A percentile compares a stretch with the other conserved stretches of the same genome.
These are phyloP conservation scores for Pholiota adiposa DNA, from an alignment of 1,284 basidiomycete genomes.

Conservation along the genomic window DNA sequence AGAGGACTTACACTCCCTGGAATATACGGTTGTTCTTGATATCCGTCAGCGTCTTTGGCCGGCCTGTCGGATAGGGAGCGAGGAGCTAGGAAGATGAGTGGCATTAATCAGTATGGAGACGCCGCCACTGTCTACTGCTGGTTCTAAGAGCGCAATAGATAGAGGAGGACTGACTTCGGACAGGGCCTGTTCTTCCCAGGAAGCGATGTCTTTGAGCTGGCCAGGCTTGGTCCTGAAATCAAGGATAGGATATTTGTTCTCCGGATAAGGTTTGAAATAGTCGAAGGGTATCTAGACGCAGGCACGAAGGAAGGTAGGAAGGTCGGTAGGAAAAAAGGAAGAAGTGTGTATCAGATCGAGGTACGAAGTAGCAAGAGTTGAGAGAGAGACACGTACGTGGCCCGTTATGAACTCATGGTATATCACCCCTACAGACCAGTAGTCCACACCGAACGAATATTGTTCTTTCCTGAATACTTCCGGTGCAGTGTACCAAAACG, in stretches of 20 bases:
- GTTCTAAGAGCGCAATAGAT: neutral
- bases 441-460: slow-evolving; percentile 39
- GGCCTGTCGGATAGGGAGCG: slow-evolving; percentile 18
- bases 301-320: neutral
- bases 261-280: slow-evolving; percentile 25
- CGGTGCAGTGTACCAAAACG: slow-evolving; percentile 36
- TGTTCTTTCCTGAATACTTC: slow-evolving; percentile 32
- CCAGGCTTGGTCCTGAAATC: slow-evolving; percentile 26
- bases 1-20: slow-evolving; percentile 21
- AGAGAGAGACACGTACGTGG: slow-evolving; percentile 26
- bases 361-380: neutral
- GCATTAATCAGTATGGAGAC: neutral
- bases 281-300: slow-evolving; percentile 28
- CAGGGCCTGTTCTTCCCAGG: slow-evolving; percentile 21
- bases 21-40: slow-evolving; percentile 26
- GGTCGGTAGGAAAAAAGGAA: neutral
- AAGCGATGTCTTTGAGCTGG: slow-evolving; percentile 21
- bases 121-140: neutral
- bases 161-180: slow-evolving; percentile 12
- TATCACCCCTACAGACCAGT: slow-evolving; percentile 35
- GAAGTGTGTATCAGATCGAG: neutral
- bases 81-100: slow-evolving; percentile 15
- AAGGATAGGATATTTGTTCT: slow-evolving; percentile 23
- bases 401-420: slow-evolving; percentile 38
- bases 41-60: slow-evolving; percentile 22